Evolutionary conservation across 371 early-diverging fungal species (phyloP), one percentile per base, ranked within the genome.

Genomic region (Mortierella sp.): DNA sequence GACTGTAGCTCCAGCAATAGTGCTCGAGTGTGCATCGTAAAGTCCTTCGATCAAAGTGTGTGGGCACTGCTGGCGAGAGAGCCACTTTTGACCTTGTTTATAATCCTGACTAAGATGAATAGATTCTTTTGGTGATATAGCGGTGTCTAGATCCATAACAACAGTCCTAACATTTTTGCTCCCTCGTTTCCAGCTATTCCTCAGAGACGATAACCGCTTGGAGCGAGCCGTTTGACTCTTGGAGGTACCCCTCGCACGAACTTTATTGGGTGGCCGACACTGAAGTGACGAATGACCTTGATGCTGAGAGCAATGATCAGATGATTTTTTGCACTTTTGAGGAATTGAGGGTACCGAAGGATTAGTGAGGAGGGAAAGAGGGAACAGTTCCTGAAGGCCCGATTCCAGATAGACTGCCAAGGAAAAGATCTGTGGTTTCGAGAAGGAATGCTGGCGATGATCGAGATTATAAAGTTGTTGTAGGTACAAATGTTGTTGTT

Each of bases 401-500:
- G 72, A 64, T 54, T 72, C 68, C 40, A 77, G 69, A 40, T 64
- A 77, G n/a, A 77, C 64, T 1, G 65, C 64, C 55, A 77, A 45
- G 18, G 77, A 62, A 59, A 67, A 72, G 12, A 62, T 68, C 18
- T 45, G 45, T 45, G 52, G 57, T 40, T 66, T 60, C 4, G 51
- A 22, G 30, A 20, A 45, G 24, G 52, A 40, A 12, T 72, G 66
- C 9, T 65, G 51, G 4, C 49, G 60, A 4, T 47, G 59, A 9
- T 62, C n/a, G 49, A 28, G 67, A 40, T 69, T 58, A 9, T 54
- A 39, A 18, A 35, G 47, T n/a, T 60, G 59, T 8, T 64, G 62
- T 18, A n/a, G 28, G 12, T 35, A 35, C 6, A 35, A 35, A 35
- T 64, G 64, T 12, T 63, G 65, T 22, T 64, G 59, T 30, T 63